Conservation (phyloP, 306 rosid species). For the Pyrus pyrifolia region DNA sequence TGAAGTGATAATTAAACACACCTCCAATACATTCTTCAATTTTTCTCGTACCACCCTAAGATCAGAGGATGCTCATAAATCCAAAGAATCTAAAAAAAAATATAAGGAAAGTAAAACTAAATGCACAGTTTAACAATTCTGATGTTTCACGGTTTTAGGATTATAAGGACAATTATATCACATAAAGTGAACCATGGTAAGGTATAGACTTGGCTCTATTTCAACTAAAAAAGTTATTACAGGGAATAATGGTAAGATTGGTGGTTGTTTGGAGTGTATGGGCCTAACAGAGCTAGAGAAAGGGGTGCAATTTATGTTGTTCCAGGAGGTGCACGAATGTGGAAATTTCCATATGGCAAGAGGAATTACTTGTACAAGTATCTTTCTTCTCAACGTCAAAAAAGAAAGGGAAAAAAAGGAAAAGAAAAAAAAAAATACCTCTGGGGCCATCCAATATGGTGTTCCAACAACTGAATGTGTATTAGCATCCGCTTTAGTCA, state of each 20-base stretch:
- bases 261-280: not conserved
- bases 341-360: not conserved
- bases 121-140: too few relatives aligned
- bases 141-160: too few relatives aligned
- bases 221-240: not conserved
- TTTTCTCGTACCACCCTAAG: too few relatives aligned
- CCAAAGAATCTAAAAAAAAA: too few relatives aligned
- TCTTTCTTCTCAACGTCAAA: not conserved
- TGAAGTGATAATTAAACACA: too few relatives aligned
- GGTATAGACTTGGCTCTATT: not conserved
- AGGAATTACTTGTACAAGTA: not conserved
- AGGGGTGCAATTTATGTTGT: not conserved
- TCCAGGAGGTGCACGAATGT: not conserved
- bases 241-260: not conserved
- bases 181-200: too few relatives aligned
- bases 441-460: slow-evolving; percentile 99
- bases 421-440: slow-evolving; percentile 39
- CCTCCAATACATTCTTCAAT: too few relatives aligned
- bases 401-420: too few relatives aligned
- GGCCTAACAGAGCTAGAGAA: not conserved
- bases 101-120: too few relatives aligned
- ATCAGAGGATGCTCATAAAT: too few relatives aligned
- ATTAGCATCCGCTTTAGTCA: slow-evolving; percentile 93
- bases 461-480: slow-evolving; percentile 99
- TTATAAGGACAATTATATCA: too few relatives aligned